Base-by-base conservation (phyloP, 345 rosid genomes). In the Bruguiera sexangula region DNA sequence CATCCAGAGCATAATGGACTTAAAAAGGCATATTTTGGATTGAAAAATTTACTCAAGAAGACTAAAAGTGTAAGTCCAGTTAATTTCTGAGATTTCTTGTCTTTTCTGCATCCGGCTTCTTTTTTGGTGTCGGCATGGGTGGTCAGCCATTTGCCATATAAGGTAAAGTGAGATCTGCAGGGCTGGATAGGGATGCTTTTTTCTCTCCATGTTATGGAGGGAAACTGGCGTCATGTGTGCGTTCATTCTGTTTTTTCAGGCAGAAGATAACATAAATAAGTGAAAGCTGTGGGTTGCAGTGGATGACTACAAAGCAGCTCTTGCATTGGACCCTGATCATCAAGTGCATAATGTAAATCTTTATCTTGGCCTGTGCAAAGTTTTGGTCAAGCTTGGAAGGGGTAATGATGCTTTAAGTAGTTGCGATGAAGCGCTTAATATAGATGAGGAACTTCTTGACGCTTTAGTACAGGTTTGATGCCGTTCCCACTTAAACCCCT, bases 1-100 rank as follows among this genome's bases (percentile, higher is more conserved):
- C 98, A 92, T 78, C 99, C 99, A 39, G 99, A 96, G 82, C 99
- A 96, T 68, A 69, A 88, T 78, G 91, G 84, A 72, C 83, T 92
- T 68, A 96, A 96, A 85, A 96, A 96, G 76, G 97, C 98, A 39
- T 96, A 92, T 81, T 92, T 96, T 80, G 97, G 91, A 39, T 75
- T 96, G 78, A 96, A 96, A 78, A 96, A 90, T 73, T 82, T 96
- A 70, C 85, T 92, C 60, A 96, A 96, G 86, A 96, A 96, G 82
- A 90, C 96, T 53, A 92, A 96, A 84, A 86, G 90, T 78, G 98
- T 95, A 76, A 82, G 94, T 71, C 59, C 56, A 43, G 16, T 34
- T n/a, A 66, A 30, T 30, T 18, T 70, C 30, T 62, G 46, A n/a
- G 52, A 19, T 73, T 51, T 46, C 52, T 69, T 71, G 37, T 31